These are phyloP conservation scores for Blastobotrys malaysiensis DNA, from an alignment of 1,139 yeast species.

Conservation along the genomic window DNA sequence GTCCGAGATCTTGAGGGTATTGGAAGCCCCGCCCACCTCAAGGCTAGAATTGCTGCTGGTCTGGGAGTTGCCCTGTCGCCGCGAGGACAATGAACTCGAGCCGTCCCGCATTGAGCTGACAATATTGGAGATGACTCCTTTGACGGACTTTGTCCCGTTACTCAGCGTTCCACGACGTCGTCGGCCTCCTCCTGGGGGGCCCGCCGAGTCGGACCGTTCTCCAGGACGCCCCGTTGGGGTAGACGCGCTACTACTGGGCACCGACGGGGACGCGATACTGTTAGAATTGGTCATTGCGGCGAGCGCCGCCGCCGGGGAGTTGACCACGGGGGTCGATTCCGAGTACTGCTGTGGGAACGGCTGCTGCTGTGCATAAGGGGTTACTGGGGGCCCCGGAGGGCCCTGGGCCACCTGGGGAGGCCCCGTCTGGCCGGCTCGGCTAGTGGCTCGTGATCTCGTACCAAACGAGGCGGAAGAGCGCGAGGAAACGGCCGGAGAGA, in stretches of 20 bases:
- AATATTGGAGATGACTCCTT: constrained; percentile 46
- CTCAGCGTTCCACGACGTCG: constrained; percentile 24
- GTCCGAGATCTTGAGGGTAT: constrained; percentile 61
- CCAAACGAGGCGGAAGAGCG: constrained; percentile 12
- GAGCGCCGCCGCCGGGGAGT: constrained; percentile 1
- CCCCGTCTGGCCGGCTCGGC: constrained; percentile 23
- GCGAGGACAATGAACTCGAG: constrained; percentile 32
- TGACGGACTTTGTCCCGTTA: constrained; percentile 37
- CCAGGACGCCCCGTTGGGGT: constrained; percentile 3
- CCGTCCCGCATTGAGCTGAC: constrained; percentile 41
- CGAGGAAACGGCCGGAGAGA: constrained; percentile 11
- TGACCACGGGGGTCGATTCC: background rate
- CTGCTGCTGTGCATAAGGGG: constrained; percentile 10
- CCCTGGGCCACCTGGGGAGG: too few relatives aligned
- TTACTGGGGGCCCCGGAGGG: too few relatives aligned
- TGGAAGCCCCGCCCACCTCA: constrained; percentile 1
- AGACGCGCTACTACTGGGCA: background rate
- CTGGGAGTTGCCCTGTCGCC: constrained; percentile 7
- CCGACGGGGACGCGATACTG: background rate
- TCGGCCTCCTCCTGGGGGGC: constrained; percentile 9
- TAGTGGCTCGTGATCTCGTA: constrained; percentile 20
- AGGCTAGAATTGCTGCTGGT: background rate
- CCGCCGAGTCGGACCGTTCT: constrained; percentile 7
- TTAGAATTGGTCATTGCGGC: background rate
- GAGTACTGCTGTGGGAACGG: constrained; percentile 4